These are phyloP conservation scores for Parastagonospora nodorum DNA, from an alignment of 2,329 filamentous ascomycete genomes.

Conservation along the genomic window DNA sequence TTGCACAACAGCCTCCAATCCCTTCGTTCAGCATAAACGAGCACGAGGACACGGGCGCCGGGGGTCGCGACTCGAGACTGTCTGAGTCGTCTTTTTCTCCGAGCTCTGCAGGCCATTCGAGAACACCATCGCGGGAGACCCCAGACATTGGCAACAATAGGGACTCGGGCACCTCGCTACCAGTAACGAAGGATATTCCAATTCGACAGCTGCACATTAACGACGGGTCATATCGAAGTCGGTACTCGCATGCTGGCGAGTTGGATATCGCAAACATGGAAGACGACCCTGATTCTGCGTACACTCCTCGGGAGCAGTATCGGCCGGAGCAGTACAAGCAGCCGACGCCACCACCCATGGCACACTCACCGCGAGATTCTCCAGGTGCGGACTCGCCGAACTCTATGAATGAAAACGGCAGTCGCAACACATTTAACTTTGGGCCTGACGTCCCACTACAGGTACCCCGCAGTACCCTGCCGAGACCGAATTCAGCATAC, in stretches of 20 bases:
- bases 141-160: conserved; percentile 29
- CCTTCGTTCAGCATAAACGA: conserved; percentile 41
- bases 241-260: conserved; percentile 40
- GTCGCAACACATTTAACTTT: conserved; percentile 35
- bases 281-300: conserved; percentile 29
- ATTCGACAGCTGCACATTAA: conserved; percentile 42
- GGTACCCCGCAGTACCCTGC: conserved; percentile 61
- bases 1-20: conserved; percentile 25
- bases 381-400: conserved; percentile 35
- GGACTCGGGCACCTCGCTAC: conserved; percentile 29
- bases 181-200: conserved; percentile 41
- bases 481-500: conserved; percentile 76
- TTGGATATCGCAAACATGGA: conserved; percentile 33
- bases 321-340: conserved; percentile 17
- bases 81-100: conserved; percentile 39
- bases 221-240: conserved; percentile 35
- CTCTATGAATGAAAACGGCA: conserved; percentile 37
- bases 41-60: conserved; percentile 33
- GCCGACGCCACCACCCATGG: conserved; percentile 29
- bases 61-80: conserved; percentile 40
- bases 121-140: conserved; percentile 42
- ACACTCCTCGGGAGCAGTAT: conserved; percentile 26
- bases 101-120: conserved; percentile 42
- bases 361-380: conserved; percentile 29
- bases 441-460: conserved; percentile 39